These are phyloP conservation scores for Fusarium chlamydosporum DNA, from an alignment of 2,329 filamentous ascomycete genomes.

Conservation along the genomic window DNA sequence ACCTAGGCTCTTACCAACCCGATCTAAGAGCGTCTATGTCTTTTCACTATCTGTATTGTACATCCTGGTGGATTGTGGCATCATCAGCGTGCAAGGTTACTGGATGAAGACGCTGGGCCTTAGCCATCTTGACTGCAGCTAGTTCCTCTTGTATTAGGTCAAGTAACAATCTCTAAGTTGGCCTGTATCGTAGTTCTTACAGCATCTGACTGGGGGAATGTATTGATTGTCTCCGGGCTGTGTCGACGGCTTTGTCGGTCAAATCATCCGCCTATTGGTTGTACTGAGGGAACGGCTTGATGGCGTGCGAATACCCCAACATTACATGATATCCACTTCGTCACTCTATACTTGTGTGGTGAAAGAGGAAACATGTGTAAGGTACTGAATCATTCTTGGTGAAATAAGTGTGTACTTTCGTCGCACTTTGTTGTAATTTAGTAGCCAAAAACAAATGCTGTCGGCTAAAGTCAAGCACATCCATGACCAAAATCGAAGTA, in stretches of 20 bases:
- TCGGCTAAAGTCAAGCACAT: too few species aligned
- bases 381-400: too few species aligned
- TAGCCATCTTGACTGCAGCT: too few species aligned
- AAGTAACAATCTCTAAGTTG: too few species aligned
- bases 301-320: conserved; percentile 23
- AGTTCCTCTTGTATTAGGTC: too few species aligned
- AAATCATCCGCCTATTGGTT: not conserved
- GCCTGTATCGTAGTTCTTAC: too few species aligned
- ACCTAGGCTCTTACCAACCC: not conserved
- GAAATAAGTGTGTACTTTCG: too few species aligned
- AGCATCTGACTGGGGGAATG: not conserved
- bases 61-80: not conserved
- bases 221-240: rapidly evolving
- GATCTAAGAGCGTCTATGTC: too few species aligned
- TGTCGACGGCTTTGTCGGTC: not conserved
- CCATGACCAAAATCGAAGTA: too few species aligned
- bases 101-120: not conserved
- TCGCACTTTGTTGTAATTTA: too few species aligned
- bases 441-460: too few species aligned
- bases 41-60: not conserved
- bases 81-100: not conserved
- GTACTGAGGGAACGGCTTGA: not conserved
- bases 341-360: not conserved
- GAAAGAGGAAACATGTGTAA: not conserved
- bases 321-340: conserved; percentile 16